Evolutionary conservation across 768 basidiomycete genomes (phyloP), one percentile per base, ranked within the genome.

Genomic region (Chalciporus chontae): DNA sequence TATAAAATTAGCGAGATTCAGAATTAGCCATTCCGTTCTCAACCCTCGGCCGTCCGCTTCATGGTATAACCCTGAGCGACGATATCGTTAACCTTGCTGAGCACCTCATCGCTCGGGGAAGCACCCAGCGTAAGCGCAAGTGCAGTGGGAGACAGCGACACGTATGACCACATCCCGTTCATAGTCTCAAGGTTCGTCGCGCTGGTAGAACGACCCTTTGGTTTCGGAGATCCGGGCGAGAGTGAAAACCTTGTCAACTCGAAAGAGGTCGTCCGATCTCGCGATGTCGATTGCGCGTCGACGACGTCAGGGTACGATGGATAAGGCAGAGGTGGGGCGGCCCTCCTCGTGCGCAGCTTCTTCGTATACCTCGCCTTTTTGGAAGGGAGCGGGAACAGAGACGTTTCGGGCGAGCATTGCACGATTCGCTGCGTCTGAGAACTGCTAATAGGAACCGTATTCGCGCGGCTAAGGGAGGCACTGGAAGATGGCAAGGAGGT

Each of bases 41-140:
- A 15, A 15, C 34, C 8, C 8, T n/a, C 34, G 3, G 57, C 56
- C 15, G 27, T 23, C 10, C 40, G 43, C 42, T 48, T 51, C 45
- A 65, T 54, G 26, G 58, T 66, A 65, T 73, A 71, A 7, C 75
- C 68, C 47, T 52, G 59, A 18, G 64, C 59, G 26, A 76, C 59
- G 18, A 75, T 71, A 17, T 68, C 62, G 26, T 70, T 69, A 3
- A 76, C 70, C 43, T 54, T 67, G 48, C 44, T 55, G 15, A 72
- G 47, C 46, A 68, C 60, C 14, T 63, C 65, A 29, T 29, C 40
- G 40, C 59, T 68, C 26, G 62, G 46, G 4, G 58, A 49, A n/a
- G 63, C 50, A 3, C 54, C 57, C 40, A 67, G 26, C 26, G 26
- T 8, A 8, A 26, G 26, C 26, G 26, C 26, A 26, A 26, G 5